phyloP scores from a whole-genome alignment of 2,329 filamentous ascomycete species.

The Emmonsiellopsis sp. region DNA sequence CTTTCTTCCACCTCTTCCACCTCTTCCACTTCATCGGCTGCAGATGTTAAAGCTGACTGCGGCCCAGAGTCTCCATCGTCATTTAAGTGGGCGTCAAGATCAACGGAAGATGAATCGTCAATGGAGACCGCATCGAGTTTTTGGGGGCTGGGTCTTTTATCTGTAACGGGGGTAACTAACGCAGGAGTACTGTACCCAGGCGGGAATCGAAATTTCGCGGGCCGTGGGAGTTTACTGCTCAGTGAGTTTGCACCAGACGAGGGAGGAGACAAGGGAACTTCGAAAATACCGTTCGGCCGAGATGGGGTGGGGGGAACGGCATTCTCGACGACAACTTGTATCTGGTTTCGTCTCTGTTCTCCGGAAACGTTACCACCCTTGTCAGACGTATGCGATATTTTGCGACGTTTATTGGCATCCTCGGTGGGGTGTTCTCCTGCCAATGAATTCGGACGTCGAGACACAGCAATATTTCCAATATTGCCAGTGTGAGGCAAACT shows the following conservation, averaged over 20 bases:
- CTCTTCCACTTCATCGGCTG: constrained; percentile 4
- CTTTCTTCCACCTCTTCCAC: constrained; percentile 7
- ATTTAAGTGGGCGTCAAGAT: constrained; percentile 11
- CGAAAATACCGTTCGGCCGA: constrained; percentile 16
- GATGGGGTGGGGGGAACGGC: constrained; percentile 7
- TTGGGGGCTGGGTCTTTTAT: constrained; percentile 13
- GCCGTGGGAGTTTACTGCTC: constrained; percentile 8
- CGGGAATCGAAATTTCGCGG: constrained; percentile 28
- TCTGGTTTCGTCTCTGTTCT: constrained; percentile 3
- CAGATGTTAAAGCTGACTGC: not conserved
- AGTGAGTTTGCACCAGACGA: constrained; percentile 26
- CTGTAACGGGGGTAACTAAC: constrained; percentile 17
- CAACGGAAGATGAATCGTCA: constrained; percentile 10
- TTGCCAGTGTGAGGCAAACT: not conserved
- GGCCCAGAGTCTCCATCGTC: constrained; percentile 13
- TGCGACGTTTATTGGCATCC: constrained; percentile 25
- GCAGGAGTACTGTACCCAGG: constrained; percentile 22
- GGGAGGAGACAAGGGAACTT: constrained; percentile 32
- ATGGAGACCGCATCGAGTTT: constrained; percentile 11
- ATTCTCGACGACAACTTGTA: constrained; percentile 21
- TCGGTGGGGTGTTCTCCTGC: not conserved
- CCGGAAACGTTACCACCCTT: not conserved
- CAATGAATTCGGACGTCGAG: not conserved
- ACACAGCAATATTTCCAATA: not conserved
- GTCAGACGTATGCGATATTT: constrained; percentile 17